Base-by-base conservation (phyloP, 2,329 filamentous ascomycete species). In the Cercospora brassicicola region DNA sequence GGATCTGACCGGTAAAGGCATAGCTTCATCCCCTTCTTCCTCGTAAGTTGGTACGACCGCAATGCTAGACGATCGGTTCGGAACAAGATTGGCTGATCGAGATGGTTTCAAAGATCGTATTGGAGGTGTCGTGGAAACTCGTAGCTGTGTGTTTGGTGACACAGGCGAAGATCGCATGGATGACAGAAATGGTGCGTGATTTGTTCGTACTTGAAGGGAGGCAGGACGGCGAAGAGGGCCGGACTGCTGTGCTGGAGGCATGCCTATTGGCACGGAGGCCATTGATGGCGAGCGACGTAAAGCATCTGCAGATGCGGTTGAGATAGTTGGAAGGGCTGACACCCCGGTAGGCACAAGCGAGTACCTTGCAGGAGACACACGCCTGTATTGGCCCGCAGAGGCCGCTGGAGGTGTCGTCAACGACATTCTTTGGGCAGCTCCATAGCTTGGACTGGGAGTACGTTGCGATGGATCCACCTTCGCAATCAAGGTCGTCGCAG, bases 131-230 rank as follows among this genome's bases (percentile, higher is more conserved):
- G 64, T 59, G 20, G 60, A 45, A 4, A 57, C 65, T 28, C 48
- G 59, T 15, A 18, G 65, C 73, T 42, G 74, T 67, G 66, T 63
- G 68, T 74, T 7, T 76, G 79, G 13, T 75, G 8, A 78, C 75
- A 55, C 71, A 74, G 31, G 76, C 72, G 39, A 77, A 73, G 66
- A 73, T 59, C 65, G 60, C 26, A 69, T 33, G 4, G 64, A 62
- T 33, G 79, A 78, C 6, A 83, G 76, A 71, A 83, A 83, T 2
- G 82, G 81, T 2, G 81, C 81, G 15, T 75, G 78, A 53, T 80
- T 76, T 9, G 81, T 76, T 30, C 80, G 78, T 53, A 83, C 78
- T 69, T 83, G 82, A 36, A 84, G 78, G 31, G 81, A 83, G 15
- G 77, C 77, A 11, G 82, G 82, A 18, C 82, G 79, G 53, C 79